Base-by-base conservation (phyloP, 2,329 filamentous ascomycete species). In the Arachnopeziza araneosa region DNA sequence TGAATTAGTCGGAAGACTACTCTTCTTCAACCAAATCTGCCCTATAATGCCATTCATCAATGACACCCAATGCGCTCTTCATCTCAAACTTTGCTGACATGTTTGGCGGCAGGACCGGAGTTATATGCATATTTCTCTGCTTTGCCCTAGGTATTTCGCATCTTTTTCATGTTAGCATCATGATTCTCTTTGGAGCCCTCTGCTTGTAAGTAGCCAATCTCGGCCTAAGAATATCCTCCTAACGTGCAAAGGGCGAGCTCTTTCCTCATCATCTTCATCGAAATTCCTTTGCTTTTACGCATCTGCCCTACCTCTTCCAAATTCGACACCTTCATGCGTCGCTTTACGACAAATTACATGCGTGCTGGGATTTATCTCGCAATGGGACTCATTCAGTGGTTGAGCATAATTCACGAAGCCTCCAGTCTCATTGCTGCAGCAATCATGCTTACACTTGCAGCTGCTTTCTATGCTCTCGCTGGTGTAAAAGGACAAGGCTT, bases 341-440 rank as follows among this genome's bases (percentile, higher is more conserved):
- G 85, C 71, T 90, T 99, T 80, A 91, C 91, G 65, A 96, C 93
- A 61, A 98, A 97, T 80, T 98, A 93, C 80, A 96, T 95, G 87
- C 92, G 95, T 76, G 93, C 93, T 22, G 89, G 80, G 60, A 88
- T 96, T 73, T 99, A 99, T 77, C 77, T 78, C 60, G 77, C 84
- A 73, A 93, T 98, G 89, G 89, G 85, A 68, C 72, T 88, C 55
- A 75, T 96, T 52, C 92, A 97, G 76, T 98, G 90, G 84, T 78
- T 96, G 61, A 96, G 91, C 74, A 78, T 93, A 64, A 80, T 89
- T 62, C 71, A 78, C 23, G 73, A 76, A 53, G 74, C 83, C 10
- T 90, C 87, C 55, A 91, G 87, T 71, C 78, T 99, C 75, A 90
- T 99, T 67, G 95, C 90, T 1, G 90, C 91, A 5, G 95, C 90